phyloP scores from a whole-genome alignment of 371 early-diverging fungal genomes.

The Furculomyces boomerangus region DNA sequence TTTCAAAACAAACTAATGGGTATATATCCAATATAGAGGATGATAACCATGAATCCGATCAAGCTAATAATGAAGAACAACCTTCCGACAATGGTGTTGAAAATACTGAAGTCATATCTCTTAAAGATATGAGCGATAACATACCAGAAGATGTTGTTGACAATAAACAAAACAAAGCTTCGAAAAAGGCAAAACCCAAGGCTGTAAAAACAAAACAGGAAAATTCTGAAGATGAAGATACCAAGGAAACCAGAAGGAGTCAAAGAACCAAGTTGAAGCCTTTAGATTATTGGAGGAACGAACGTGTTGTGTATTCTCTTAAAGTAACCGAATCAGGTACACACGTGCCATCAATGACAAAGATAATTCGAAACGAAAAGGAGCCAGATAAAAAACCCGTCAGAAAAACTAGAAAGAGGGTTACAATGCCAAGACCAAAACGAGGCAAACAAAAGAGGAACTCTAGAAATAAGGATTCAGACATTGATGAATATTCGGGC shows the following conservation, averaged over 20 bases:
- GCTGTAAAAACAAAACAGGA: neutral
- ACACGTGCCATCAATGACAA: slow-evolving; percentile 13
- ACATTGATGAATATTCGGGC: neutral
- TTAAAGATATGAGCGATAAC: no score
- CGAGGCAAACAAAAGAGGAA: neutral
- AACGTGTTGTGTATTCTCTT: slow-evolving; percentile 20
- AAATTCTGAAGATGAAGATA: neutral
- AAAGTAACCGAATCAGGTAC: slow-evolving; percentile 4
- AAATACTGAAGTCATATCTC: neutral
- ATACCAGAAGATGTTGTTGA: neutral
- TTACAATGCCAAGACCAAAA: slow-evolving; percentile 3
- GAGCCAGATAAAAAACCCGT: slow-evolving; percentile 10
- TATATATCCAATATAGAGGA: neutral
- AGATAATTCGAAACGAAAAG: slow-evolving; percentile 16
- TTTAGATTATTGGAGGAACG: slow-evolving; percentile 22
- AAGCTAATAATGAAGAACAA: neutral
- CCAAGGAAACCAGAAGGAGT: slow-evolving; percentile 8
- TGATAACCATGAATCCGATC: neutral
- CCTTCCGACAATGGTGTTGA: neutral
- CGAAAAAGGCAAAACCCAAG: neutral
- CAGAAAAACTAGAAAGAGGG: neutral
- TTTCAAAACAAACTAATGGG: neutral
- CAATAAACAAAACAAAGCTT: neutral
- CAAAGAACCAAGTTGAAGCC: slow-evolving; percentile 14
- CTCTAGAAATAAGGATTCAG: neutral